Conservation (phyloP, 345 rosid genomes). For the Euphorbia tirucalli region DNA sequence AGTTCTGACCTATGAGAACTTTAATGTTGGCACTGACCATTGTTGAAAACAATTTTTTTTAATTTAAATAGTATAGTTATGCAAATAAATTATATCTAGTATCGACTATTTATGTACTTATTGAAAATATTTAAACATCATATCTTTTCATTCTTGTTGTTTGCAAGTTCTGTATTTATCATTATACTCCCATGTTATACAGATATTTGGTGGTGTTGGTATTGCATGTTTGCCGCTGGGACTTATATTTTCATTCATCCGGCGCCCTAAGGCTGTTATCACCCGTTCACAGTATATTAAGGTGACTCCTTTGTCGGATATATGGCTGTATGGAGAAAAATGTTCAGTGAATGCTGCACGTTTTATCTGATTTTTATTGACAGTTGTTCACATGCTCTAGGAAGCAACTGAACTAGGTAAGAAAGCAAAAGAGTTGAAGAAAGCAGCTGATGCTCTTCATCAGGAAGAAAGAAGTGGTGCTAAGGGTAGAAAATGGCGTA, state of each 20-base stretch:
- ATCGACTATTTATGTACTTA: too few species aligned
- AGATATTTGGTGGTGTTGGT: slow-evolving; percentile 99
- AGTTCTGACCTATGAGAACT: neutral
- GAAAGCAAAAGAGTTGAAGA: slow-evolving; percentile 90
- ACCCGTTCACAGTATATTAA: slow-evolving; percentile 97
- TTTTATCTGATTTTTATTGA: slow-evolving; percentile 11
- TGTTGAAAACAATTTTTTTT: neutral
- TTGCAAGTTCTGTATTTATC: slow-evolving; percentile 1
- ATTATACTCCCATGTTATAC: slow-evolving; percentile 17
- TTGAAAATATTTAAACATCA: neutral
- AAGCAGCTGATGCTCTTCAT: slow-evolving; percentile 91
- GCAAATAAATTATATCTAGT: neutral
- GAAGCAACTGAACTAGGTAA: slow-evolving; percentile 99
- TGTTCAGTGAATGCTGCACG: neutral
- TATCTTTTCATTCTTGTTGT: neutral
- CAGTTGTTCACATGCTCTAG: slow-evolving; percentile 39
- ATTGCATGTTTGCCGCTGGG: slow-evolving; percentile 93
- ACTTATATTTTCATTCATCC: slow-evolving; percentile 86
- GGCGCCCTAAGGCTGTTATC: slow-evolving; percentile 98
- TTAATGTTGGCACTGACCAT: neutral
- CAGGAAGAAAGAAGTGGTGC: slow-evolving; percentile 96
- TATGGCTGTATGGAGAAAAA: neutral
- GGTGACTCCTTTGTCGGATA: slow-evolving; percentile 40
- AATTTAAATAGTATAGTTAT: neutral
- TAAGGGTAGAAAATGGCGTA: slow-evolving; percentile 95